These are phyloP conservation scores for Rhizopogon vesiculosus DNA, from an alignment of 768 basidiomycete species.

Conservation along the genomic window DNA sequence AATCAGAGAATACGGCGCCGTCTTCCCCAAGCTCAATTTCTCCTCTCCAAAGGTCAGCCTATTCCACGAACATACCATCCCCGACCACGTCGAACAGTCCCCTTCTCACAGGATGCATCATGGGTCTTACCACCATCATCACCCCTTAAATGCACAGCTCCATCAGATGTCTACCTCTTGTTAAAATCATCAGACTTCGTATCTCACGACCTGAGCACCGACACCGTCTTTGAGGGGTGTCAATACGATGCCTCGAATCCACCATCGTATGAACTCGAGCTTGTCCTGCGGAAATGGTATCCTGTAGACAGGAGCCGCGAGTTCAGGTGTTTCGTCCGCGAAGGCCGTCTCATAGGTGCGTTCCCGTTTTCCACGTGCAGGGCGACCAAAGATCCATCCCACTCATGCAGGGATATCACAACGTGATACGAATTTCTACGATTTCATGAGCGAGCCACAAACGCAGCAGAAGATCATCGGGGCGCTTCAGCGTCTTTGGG, in stretches of 20 bases:
- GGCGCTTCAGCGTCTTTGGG: conserved; percentile 62
- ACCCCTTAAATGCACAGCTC: conserved; percentile 81
- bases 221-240: conserved; percentile 67
- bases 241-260: not conserved
- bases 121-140: conserved; percentile 87
- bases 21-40: conserved; percentile 97
- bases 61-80: not conserved
- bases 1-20: conserved; percentile 68
- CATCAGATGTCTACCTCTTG: conserved; percentile 86
- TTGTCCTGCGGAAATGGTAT: conserved; percentile 90
- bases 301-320: conserved; percentile 80
- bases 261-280: conserved; percentile 60
- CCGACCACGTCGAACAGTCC: not conserved
- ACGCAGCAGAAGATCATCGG: conserved; percentile 50
- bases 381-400: not conserved
- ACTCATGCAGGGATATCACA: conserved; percentile 67
- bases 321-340: conserved; percentile 85
- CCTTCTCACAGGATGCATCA: conserved; percentile 68
- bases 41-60: conserved; percentile 79
- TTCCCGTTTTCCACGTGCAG: conserved; percentile 9
- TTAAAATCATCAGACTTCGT: conserved; percentile 93
- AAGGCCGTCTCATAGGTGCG: conserved; percentile 68
- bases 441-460: conserved; percentile 65
- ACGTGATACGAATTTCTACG: conserved; percentile 85
- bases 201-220: conserved; percentile 64